phyloP scores from a whole-genome alignment of 2,329 filamentous ascomycete genomes.

The Aureobasidium sp. region DNA sequence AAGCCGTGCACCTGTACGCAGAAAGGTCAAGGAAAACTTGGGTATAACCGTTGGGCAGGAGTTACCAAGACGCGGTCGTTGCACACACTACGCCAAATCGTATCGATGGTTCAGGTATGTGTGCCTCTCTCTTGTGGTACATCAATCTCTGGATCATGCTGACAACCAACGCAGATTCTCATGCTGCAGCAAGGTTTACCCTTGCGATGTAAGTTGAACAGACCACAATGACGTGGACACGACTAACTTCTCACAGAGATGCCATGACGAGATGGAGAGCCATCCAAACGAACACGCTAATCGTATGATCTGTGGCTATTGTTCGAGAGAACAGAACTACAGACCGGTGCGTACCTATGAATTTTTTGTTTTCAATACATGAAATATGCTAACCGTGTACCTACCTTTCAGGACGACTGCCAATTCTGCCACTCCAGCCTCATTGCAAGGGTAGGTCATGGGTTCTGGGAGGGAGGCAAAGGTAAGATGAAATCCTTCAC shows the following conservation, averaged over 20 bases:
- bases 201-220: slow-evolving; percentile 45
- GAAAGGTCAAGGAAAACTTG: slow-evolving; percentile 43
- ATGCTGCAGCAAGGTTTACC: slow-evolving; percentile 51
- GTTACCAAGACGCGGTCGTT: slow-evolving; percentile 47
- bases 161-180: slow-evolving; percentile 39
- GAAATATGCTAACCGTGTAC: neutral
- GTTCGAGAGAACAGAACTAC: slow-evolving; percentile 65
- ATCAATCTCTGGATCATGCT: neutral
- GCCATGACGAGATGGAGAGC: slow-evolving; percentile 64
- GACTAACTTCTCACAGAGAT: slow-evolving; percentile 38
- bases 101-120: slow-evolving; percentile 51
- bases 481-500: slow-evolving; percentile 22
- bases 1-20: slow-evolving; percentile 24
- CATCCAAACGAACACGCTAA: slow-evolving; percentile 77
- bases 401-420: slow-evolving; percentile 52
- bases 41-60: slow-evolving; percentile 50
- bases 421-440: slow-evolving; percentile 64
- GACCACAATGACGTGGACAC: neutral
- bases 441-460: slow-evolving; percentile 57
- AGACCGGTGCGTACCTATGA: slow-evolving; percentile 37
- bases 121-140: neutral
- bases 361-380: neutral
- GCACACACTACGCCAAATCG: slow-evolving; percentile 48
- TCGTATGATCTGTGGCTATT: slow-evolving; percentile 62
- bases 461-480: slow-evolving; percentile 83